Conservation (phyloP, 2,329 filamentous ascomycete genomes). For the Fusarium chaquense region DNA sequence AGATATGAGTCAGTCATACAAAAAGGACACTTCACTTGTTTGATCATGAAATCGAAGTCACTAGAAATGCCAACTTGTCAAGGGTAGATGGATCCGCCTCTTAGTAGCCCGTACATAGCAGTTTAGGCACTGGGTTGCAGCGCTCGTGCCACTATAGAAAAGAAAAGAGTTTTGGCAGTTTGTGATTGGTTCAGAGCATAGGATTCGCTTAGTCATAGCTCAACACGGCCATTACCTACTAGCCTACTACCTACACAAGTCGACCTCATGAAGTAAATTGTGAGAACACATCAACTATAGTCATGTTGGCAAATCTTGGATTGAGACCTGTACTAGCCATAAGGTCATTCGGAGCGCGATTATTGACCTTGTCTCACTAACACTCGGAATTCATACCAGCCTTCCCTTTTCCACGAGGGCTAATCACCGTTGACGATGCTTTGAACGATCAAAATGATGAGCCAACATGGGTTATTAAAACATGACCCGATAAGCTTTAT, state of each 20-base stretch:
- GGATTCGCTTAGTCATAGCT: slow-evolving; percentile 34
- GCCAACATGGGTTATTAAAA: slow-evolving; percentile 23
- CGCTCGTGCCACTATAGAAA: slow-evolving; percentile 22
- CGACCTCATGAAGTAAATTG: neutral
- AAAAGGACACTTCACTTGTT: slow-evolving; percentile 48
- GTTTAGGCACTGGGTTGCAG: neutral
- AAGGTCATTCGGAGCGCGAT: neutral
- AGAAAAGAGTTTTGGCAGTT: slow-evolving; percentile 35
- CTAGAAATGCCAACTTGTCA: slow-evolving; percentile 49
- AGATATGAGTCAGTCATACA: slow-evolving; percentile 42
- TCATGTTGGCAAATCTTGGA: neutral
- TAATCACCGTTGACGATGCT: slow-evolving; percentile 16
- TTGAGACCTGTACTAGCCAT: neutral
- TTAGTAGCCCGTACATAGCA: neutral
- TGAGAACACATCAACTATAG: slow-evolving; percentile 3
- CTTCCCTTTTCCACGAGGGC: slow-evolving; percentile 19
- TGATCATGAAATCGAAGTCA: slow-evolving; percentile 43
- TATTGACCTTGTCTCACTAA: slow-evolving; percentile 37
- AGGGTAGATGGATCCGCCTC: slow-evolving; percentile 18
- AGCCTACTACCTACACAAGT: slow-evolving; percentile 24
- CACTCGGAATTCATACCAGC: slow-evolving; percentile 3
- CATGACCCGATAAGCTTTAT: slow-evolving; percentile 2
- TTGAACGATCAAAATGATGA: slow-evolving; percentile 10
- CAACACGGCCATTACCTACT: neutral
- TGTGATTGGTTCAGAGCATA: slow-evolving; percentile 33